Evolutionary conservation across 2,329 filamentous ascomycete species (phyloP), one percentile per base, ranked within the genome.

Genomic region (Monilinia vaccinii-corymbosi): DNA sequence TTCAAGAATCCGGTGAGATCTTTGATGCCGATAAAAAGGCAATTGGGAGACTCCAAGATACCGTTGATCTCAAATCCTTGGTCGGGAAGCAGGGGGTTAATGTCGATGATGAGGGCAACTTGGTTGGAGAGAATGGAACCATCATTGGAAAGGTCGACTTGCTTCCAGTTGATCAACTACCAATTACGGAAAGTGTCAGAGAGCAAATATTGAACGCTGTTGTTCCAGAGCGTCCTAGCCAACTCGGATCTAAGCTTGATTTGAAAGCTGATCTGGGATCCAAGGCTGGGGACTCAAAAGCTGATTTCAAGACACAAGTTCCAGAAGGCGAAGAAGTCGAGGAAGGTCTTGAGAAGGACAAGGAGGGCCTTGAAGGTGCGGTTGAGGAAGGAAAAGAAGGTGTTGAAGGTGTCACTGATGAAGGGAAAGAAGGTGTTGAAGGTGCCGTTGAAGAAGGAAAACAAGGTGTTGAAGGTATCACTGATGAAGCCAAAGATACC

Each of bases 101-200:
- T 55, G 80, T 85, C 63, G 84, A 84, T 73, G 76, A 76, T 14
- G 79, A 84, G 65, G 82, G 82, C 1, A 81, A 84, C 9, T 79
- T 84, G 1, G 74, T 81, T 16, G 81, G 84, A 64, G 77, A 80
- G 31, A 79, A 82, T 55, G 82, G 82, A 9, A 81, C 84, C 66
- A 63, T 84, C 56, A 77, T 90, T 62, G 87, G 81, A 63, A 87
- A 86, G 44, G 51, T 60, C 7, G 44, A 60, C 18, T 55, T 59
- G 13, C 50, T 59, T 34, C 57, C 57, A 21, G 48, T 59, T 21
- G 49, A 59, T 45, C 48, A 59, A 38, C 42, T 59, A 13, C 57
- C 57, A 11, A 59, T 59, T 36, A 40, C 57, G 28, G 57, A 59
- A 3, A 59, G 57, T 31, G 40, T 59, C 1, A 59, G 49, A 38